Base-by-base conservation (phyloP, 225 moss, liverwort and hornwort genomes). In the Takakia lepidozioides region DNA sequence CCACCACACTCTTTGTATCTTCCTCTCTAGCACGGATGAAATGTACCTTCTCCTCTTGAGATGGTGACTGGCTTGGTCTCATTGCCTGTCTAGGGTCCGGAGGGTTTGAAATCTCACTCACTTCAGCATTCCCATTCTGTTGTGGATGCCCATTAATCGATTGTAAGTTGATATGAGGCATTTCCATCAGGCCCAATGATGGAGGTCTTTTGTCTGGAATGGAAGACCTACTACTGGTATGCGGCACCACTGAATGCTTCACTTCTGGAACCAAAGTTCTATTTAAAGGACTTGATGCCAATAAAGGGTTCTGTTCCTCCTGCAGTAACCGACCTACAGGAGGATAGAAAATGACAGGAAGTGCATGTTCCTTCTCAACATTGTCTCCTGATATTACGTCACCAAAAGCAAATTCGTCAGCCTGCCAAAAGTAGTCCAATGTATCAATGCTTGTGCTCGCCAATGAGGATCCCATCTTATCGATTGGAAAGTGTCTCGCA, bases 391-490 rank as follows among this genome's bases (percentile, higher is more conserved):
- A 74, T 14, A 60, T 55, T 22, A 63, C 63, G 38, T 79, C 73
- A 29, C 70, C 67, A n/a, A 59, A 60, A 24, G 69, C 73, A 21
- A 70, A 29, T 24, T 70, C 70, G n/a, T 70, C 70, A 15, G 79
- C 46, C 39, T 46, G 73, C 65, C 51, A 70, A 13, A 70, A 18
- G 27, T 54, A 79, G 46, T 74, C 79, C 49, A 79, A 36, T 34
- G 46, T 73, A 29, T 70, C 74, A 43, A 79, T 57, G 60, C 43
- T 64, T 7, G 79, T 74, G 52, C 69, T 60, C 42, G 78, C 45
- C 46, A 60, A 66, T 27, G 78, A 73, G 37, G 70, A 67, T 4
- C 66, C 76, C 54, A 52, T 24, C 56, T 66, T 66, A 37, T 66
- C 70, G 43, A 52, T 10, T 4, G 44, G 55, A 21, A 53, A 57